Percentiles rank a stretch among this genome's conserved stretches.
phyloP scores from a whole-genome alignment of 768 basidiomycete species.

The Hypholoma fasciculare region DNA sequence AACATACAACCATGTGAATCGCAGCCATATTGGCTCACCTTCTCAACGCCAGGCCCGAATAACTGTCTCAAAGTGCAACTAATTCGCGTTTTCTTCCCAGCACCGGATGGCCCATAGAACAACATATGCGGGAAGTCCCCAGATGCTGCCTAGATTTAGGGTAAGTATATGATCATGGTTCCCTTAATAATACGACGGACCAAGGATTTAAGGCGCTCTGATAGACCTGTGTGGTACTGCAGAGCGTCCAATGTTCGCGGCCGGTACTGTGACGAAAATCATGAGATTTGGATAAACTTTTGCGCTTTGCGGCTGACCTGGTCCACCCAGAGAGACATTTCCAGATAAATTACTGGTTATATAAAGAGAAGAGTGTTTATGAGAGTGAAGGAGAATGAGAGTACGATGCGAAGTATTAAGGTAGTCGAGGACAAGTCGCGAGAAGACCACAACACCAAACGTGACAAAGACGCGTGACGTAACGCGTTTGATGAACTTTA shows the following conservation, averaged over 20 bases:
- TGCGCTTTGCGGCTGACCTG: conserved; percentile 34
- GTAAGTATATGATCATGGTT: neutral
- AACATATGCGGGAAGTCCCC: conserved; percentile 98
- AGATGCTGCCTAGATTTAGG: conserved; percentile 62
- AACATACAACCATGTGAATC: neutral
- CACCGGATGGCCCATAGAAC: conserved; percentile 96
- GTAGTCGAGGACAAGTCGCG: too few relatives aligned
- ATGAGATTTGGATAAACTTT: conserved; percentile 6
- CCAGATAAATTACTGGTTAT: neutral
- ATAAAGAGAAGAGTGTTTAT: neutral
- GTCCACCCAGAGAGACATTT: conserved; percentile 75
- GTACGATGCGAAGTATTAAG: neutral
- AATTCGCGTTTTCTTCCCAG: conserved; percentile 97
- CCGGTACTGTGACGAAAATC: conserved; percentile 57
- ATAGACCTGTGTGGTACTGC: conserved; percentile 84
- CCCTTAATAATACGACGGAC: conserved; percentile 35
- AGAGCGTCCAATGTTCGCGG: conserved; percentile 83
- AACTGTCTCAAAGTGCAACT: conserved; percentile 85
- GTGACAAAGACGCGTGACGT: conserved; percentile 22
- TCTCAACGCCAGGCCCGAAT: conserved; percentile 92
- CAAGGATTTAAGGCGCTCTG: conserved; percentile 76
- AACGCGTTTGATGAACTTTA: conserved; percentile 9
- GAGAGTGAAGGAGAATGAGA: neutral
- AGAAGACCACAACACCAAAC: neutral
- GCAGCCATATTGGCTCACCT: conserved; percentile 47